Base-by-base conservation (phyloP, 2,329 filamentous ascomycete species). In the Botrytis deweyae region DNA sequence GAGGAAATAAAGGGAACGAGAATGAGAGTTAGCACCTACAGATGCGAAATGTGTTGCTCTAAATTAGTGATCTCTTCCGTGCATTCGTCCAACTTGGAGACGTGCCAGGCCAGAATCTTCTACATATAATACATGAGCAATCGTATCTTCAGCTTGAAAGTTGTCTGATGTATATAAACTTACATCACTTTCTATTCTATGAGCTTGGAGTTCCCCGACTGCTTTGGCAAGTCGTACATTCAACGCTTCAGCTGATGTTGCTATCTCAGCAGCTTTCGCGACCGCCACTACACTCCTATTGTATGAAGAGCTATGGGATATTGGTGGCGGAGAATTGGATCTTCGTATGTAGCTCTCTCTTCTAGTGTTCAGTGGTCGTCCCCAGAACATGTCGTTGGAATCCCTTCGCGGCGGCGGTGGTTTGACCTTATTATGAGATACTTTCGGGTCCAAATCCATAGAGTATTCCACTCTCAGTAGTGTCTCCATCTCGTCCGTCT, bases 81-180 rank as follows among this genome's bases (percentile, higher is more conserved):
- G 69, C 90, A 86, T 55, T 84, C 84, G 79, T 91, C 87, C 73
- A 88, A 86, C 75, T 88, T 86, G 61, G 86, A 86, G 70, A 89
- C 85, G 36, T 91, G 86, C 46, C 91, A 81, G 38, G 85, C 85
- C 78, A 91, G 89, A 73, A 92, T 90, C 76, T 91, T 88, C 84
- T 89, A 77, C 42, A 64, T 76, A 63, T 74, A 76, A 61, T 20
- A 33, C 44, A 25, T 46, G 61, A 67, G 22, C 42, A 66, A 59
- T 25, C n/a, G 33, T 20, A 70, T 29, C 61, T 44, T 61, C 25
- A 20, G 29, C 66, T 40, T 64, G 10, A 58, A n/a, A 36, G 22
- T 46, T 38, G 9, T 49, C 49, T 40, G 25, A 42, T 69, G 36
- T 29, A 69, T 69, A 52, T 58, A 58, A 62, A 73, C 84, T 82